A percentile compares a stretch with the other conserved stretches of the same genome.
phyloP scores from a whole-genome alignment of 192 early-diverging fungal species.

The Irineochytrium annulatum region DNA sequence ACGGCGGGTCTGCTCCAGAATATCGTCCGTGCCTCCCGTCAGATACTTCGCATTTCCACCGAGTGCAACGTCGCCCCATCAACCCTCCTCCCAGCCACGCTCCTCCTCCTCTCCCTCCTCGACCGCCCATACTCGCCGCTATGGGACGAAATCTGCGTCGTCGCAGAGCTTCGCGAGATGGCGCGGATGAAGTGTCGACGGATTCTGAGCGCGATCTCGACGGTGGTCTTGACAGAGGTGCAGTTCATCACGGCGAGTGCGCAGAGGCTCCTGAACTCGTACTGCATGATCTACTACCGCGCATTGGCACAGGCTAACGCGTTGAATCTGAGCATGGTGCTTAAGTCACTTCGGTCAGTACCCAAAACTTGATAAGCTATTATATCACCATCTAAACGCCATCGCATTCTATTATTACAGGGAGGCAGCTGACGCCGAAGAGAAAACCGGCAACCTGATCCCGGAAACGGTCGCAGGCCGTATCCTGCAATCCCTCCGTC shows the following conservation, averaged over 20 bases:
- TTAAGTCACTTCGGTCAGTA: background rate
- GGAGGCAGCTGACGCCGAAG: background rate
- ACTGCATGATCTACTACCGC: constrained; percentile 34
- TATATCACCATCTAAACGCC: too few species aligned
- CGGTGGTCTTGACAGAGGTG: constrained; percentile 19
- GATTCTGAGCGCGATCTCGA: constrained; percentile 21
- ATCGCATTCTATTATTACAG: background rate
- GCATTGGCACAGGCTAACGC: constrained; percentile 21
- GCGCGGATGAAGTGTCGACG: constrained; percentile 2
- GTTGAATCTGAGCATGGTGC: constrained; percentile 25
- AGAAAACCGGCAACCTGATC: too few species aligned
- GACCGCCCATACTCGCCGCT: background rate
- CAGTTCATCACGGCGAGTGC: constrained; percentile 21
- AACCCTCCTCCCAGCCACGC: background rate
- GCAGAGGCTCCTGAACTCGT: constrained; percentile 32
- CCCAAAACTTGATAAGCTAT: too few species aligned
- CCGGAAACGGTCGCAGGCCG: background rate
- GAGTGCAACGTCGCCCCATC: background rate
- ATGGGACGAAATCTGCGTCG: background rate
- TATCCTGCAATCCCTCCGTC: constrained; percentile 27
- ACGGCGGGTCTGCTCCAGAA: constrained; percentile 5
- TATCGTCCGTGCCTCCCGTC: constrained; percentile 1
- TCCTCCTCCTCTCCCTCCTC: constrained; percentile 9
- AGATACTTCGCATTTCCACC: constrained; percentile 1
- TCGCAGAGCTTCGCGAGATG: background rate